Base-by-base conservation (phyloP, 1,284 basidiomycete genomes). In the Sanghuangporus baumii region DNA sequence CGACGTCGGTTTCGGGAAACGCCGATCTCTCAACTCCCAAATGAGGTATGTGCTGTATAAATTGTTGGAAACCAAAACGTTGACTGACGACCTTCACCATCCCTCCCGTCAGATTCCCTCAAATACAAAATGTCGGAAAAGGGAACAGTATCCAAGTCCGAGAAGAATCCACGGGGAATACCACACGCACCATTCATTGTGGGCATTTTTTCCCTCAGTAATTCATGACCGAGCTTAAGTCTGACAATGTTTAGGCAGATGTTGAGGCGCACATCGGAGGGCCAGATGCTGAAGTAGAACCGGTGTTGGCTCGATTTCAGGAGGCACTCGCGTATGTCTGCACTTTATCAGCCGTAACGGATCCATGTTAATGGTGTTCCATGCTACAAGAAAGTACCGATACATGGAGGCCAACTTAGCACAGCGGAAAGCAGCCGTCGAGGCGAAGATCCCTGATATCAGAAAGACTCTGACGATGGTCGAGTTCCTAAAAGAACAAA, bases 391-490 rank as follows among this genome's bases (percentile, higher is more conserved):
- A 66, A 98, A 99, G 81, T 99, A 99, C 80, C 91, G 93, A 64
- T 97, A 96, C 77, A 98, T 99, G 96, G 96, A 98, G 71, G 79
- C 87, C 40, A 96, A 89, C 71, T 81, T 96, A 55, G 81, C 88
- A 12, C 90, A 94, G 72, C 83, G 95, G 54, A 82, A 91, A 58
- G 81, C 83, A 62, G 88, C 89, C 1, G 80, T 98, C 5, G 89
- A 94, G 69, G 92, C 93, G 66, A 98, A 99, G 81, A 96, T 98
- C 55, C 96, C 96, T 0, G 97, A 99, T 74, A 96, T 99, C 70
- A 85, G 87, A 70, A 95, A 96, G 77, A 98, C 96, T 1, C 76
- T 99, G 54, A 80, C 82, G 62, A 97, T 98, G 83, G 94, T 99
- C 36, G 85, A 91, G 70, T 92, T 86, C 71, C 74, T 98, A 51